These are phyloP conservation scores for Fomitopsis palustris DNA, from an alignment of 1,284 basidiomycete species.

Conservation along the genomic window DNA sequence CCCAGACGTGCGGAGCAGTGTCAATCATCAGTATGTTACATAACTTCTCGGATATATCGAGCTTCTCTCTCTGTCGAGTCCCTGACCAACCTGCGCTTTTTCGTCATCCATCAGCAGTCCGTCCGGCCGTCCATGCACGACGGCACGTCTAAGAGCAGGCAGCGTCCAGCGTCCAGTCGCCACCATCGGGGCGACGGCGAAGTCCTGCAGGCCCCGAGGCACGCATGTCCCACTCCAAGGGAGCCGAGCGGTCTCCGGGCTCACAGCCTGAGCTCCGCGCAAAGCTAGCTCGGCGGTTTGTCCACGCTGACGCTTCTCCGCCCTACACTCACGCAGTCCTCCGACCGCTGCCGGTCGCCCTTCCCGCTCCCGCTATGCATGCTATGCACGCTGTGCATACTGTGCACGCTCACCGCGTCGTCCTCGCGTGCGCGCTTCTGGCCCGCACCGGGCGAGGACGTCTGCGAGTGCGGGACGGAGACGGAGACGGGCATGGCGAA, in stretches of 20 bases:
- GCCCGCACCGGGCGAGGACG: slow-evolving; percentile 15
- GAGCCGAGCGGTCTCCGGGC: neutral
- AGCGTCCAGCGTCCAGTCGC: neutral
- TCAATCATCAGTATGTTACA: too few relatives aligned
- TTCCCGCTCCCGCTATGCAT: slow-evolving; percentile 6
- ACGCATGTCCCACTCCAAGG: neutral
- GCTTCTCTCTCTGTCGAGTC: too few relatives aligned
- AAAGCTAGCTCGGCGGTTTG: neutral
- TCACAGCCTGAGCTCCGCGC: neutral
- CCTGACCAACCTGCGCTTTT: neutral
- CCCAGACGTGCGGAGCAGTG: too few relatives aligned
- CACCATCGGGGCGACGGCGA: neutral
- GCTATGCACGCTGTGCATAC: slow-evolving; percentile 10
- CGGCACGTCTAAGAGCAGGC: neutral
- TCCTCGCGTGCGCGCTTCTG: slow-evolving; percentile 22
- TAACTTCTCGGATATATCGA: too few relatives aligned
- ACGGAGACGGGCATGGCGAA: neutral
- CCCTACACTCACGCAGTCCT: neutral
- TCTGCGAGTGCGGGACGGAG: slow-evolving; percentile 10
- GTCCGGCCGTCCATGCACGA: too few relatives aligned
- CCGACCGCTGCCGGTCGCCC: neutral
- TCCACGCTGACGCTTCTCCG: slow-evolving; percentile 1
- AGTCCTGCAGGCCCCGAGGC: neutral
- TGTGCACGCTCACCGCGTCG: slow-evolving; percentile 11
- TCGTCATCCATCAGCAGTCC: neutral